Base-by-base conservation (phyloP, 2,329 filamentous ascomycete species). In the Paecilomyces sp. region DNA sequence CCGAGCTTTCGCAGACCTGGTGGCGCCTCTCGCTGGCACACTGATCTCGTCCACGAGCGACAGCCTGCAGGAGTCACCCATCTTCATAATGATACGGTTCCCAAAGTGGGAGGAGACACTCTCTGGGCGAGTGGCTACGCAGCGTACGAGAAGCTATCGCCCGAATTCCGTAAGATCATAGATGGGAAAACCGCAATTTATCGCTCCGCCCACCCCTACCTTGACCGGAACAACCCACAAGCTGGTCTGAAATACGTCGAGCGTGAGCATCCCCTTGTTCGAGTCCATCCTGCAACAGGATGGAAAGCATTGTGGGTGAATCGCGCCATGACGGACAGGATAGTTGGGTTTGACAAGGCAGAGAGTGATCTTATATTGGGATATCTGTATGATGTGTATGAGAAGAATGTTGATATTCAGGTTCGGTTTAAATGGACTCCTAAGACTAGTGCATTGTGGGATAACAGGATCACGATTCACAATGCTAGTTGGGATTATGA, bases 271-370 rank as follows among this genome's bases (percentile, higher is more conserved):
- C 87, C 88, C 0, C 71, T 91, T 9, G 88, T 91, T 1, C 81
- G 88, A 2, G 84, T 88, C 0, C 88, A 91, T 68, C 88, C 88
- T 0, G 87, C 85, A 0, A 91, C 88, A 0, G 88, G 88, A 0
- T 90, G 88, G 88, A 91, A 90, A 71, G 80, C 86, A 0, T 78
- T 91, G 0, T 91, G 82, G 79, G 88, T 91, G 0, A 91, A 91
- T 69, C 81, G 87, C 2, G 78, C 84, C 1, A 87, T 90, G 81
- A 90, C 88, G 0, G 80, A 81, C 5, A 79, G 82, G 0, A 90
- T 91, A 55, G 83, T 90, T 0, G 88, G 88, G 0, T 71, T 91
- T 0, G 87, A 91, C 65, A 83, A 83, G 61, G 84, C 80, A 0
- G 88, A 91, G 72, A 89, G 86, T 60, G 88, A 90, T 64, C 64